Conservation (phyloP, 2,329 filamentous ascomycete genomes). For the Cladophialophora chaetospira region DNA sequence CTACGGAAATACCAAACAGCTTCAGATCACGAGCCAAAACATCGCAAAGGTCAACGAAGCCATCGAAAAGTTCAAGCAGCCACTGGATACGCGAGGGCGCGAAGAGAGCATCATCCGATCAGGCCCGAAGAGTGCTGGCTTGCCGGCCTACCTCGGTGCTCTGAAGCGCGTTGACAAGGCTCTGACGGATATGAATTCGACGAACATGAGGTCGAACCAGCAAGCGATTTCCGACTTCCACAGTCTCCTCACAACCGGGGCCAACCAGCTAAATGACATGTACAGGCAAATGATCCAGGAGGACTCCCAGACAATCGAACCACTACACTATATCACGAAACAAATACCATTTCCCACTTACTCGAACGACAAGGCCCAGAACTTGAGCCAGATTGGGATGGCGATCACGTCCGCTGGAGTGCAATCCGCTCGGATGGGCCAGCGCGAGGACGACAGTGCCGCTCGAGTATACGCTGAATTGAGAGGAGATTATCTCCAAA, state of each 20-base stretch:
- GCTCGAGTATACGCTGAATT: constrained; percentile 83
- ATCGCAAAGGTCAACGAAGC: constrained; percentile 82
- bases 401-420: constrained; percentile 68
- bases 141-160: constrained; percentile 83
- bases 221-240: constrained; percentile 80
- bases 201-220: constrained; percentile 91
- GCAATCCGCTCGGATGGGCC: constrained; percentile 51
- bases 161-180: constrained; percentile 86
- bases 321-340: constrained; percentile 90
- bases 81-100: constrained; percentile 86
- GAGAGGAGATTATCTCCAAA: constrained; percentile 80
- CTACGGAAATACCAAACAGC: constrained; percentile 84
- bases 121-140: constrained; percentile 79
- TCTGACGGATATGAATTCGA: constrained; percentile 78
- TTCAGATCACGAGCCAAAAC: constrained; percentile 86
- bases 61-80: constrained; percentile 84
- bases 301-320: constrained; percentile 79
- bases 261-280: constrained; percentile 77
- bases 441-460: constrained; percentile 66
- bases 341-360: constrained; percentile 77
- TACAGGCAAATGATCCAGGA: constrained; percentile 79
- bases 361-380: constrained; percentile 72
- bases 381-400: constrained; percentile 75
- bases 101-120: constrained; percentile 89
- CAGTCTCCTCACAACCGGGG: constrained; percentile 75